Evolutionary conservation across 768 basidiomycete species (phyloP), one percentile per base, ranked within the genome.

Genomic region (Rhizopogon roseolus): DNA sequence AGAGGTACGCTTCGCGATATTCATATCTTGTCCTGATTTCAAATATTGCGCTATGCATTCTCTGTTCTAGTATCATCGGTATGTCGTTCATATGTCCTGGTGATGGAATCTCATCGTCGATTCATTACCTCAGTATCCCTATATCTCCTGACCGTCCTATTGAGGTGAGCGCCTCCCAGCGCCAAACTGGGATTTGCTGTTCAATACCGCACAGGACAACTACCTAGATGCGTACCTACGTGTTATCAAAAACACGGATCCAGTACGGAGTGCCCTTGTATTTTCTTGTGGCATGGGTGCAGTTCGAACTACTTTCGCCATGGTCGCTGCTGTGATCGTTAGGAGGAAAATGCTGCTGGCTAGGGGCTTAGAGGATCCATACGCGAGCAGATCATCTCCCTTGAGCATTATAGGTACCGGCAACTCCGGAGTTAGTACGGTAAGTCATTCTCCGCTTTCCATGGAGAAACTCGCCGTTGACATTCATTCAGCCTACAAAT

Each of bases 271-370:
- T 0, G 85, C 89, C 0, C 74, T 98, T 17, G 89, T 98, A 4
- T 98, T 98, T 67, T 93, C 90, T 46, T 98, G 96, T 66, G 96
- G 97, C 32, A 93, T 96, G 85, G 97, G 97, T 42, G 93, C 92
- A 2, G 95, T 98, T 1, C 81, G 96, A 17, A 95, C 94, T 2
- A 98, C 95, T 0, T 98, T 97, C 64, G 93, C 92, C 3, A 98
- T 98, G 97, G 81, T 87, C n/a, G 91, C 93, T 6, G 94, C 96
- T 0, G 83, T 86, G 53, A 76, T 99, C 36, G 78, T 98, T 2
- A 77, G 96, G 41, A 76, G 96, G 45, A 90, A 86, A 62, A 88
- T 92, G 61, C 64, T 84, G 34, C 65, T 86, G 5, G 60, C 77
- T 14, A 71, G 76, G 28, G 91, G 90, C 1, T 68, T 86, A 44